These are phyloP conservation scores for Peronospora belbahrii DNA, from an alignment of 352 stramenopile species.

Conservation along the genomic window DNA sequence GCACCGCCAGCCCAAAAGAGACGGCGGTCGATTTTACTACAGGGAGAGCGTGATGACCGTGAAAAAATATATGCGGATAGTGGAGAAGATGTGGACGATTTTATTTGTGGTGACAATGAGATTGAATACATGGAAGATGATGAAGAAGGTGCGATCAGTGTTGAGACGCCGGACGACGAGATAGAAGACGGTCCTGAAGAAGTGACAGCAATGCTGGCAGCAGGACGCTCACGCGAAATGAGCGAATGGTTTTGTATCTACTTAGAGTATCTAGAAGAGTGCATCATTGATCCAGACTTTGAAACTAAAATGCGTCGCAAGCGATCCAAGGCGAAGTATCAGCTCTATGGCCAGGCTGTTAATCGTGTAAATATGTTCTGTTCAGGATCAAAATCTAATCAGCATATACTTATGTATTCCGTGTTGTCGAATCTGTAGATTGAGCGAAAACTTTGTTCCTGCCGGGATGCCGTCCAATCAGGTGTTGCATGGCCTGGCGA, in stretches of 20 bases:
- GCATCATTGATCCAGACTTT: slow-evolving; percentile 50
- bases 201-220: slow-evolving; percentile 28
- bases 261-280: slow-evolving; percentile 70
- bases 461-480: slow-evolving; percentile 55
- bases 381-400: not conserved
- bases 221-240: slow-evolving; percentile 46
- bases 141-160: slow-evolving; percentile 61
- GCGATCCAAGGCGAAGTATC: slow-evolving; percentile 28
- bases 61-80: slow-evolving; percentile 42
- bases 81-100: slow-evolving; percentile 69
- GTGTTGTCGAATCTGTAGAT: slow-evolving; percentile 30
- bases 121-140: slow-evolving; percentile 86
- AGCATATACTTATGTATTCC: not conserved
- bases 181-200: slow-evolving; percentile 32
- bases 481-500: slow-evolving; percentile 64
- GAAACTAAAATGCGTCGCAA: slow-evolving; percentile 49
- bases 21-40: slow-evolving; percentile 10
- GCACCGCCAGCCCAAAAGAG: slow-evolving; percentile 14
- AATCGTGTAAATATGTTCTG: slow-evolving; percentile 41
- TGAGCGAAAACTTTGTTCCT: slow-evolving; percentile 62
- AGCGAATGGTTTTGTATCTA: slow-evolving; percentile 84
- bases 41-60: slow-evolving; percentile 18
- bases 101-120: slow-evolving; percentile 71
- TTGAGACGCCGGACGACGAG: slow-evolving; percentile 44
- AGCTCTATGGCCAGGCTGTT: slow-evolving; percentile 46